Evolutionary conservation across 768 basidiomycete species (phyloP).

Genomic region (Russula foetens): DNA sequence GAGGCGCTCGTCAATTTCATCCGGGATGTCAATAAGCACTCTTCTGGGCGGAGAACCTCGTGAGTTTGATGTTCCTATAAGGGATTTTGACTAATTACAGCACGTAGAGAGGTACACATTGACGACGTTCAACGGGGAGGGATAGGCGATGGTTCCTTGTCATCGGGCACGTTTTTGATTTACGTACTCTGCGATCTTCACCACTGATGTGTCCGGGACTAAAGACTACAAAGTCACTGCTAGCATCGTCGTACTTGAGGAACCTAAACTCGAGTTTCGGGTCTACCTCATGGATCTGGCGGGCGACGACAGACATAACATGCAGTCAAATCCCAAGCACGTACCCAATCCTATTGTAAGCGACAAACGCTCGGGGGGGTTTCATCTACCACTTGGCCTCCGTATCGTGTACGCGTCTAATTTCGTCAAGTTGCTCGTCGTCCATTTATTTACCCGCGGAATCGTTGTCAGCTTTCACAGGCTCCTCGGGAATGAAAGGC

Average conservation of each 20-base stretch:
- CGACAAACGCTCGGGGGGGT: too few relatives aligned
- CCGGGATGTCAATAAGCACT: not conserved
- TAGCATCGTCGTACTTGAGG: too few relatives aligned
- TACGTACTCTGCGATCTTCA: not conserved
- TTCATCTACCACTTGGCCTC: too few relatives aligned
- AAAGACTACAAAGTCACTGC: too few relatives aligned
- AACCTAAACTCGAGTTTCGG: too few relatives aligned
- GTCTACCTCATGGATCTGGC: too few relatives aligned
- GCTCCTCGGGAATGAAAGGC: constrained; percentile 8
- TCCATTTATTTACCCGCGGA: not conserved
- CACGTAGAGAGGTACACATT: not conserved
- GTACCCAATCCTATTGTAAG: too few relatives aligned
- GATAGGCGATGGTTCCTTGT: not conserved
- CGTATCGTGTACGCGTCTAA: not conserved
- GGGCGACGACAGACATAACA: too few relatives aligned
- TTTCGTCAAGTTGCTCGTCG: not conserved
- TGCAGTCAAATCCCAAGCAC: too few relatives aligned
- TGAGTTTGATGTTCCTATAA: not conserved
- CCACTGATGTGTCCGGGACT: too few relatives aligned
- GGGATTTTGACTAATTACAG: not conserved
- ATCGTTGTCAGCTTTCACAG: constrained; percentile 12
- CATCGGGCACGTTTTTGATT: not conserved
- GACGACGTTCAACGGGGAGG: not conserved
- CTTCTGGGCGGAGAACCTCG: not conserved
- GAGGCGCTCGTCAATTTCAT: not conserved